Conservation (phyloP, 1,139 yeast genomes). For the Candida freyschussii region DNA sequence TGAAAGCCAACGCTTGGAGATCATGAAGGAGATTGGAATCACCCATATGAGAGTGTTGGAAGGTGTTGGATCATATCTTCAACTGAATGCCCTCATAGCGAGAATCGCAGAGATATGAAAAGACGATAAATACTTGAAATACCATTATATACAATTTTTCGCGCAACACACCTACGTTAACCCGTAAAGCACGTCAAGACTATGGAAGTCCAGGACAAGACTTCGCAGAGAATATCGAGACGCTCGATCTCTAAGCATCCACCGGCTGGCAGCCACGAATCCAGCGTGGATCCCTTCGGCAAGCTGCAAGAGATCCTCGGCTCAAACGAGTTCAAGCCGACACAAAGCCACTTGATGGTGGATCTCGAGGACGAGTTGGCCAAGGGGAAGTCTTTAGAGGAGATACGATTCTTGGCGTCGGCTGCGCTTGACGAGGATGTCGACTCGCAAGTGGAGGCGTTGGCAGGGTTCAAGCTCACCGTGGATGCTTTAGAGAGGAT, state of each 20-base stretch:
- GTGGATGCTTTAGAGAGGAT: conserved; percentile 16
- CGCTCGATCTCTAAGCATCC: conserved; percentile 16
- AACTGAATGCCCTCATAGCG: conserved; percentile 78
- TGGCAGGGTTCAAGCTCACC: conserved; percentile 12
- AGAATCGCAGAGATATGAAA: conserved; percentile 34
- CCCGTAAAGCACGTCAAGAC: too few relatives aligned
- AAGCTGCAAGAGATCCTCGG: conserved; percentile 10
- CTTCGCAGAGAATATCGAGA: conserved; percentile 10
- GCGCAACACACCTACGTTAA: too few relatives aligned
- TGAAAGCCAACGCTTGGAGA: conserved; percentile 65
- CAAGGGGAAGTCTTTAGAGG: conserved; percentile 21
- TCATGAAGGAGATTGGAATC: conserved; percentile 82
- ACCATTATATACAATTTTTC: too few relatives aligned
- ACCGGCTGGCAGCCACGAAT: conserved; percentile 9
- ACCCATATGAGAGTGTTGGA: conserved; percentile 89
- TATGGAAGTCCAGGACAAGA: too few relatives aligned
- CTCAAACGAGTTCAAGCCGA: conserved; percentile 7
- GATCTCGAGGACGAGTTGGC: conserved; percentile 1
- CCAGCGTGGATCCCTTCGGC: conserved; percentile 7
- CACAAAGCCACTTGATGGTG: too few relatives aligned
- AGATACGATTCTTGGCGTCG: conserved; percentile 21
- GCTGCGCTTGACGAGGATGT: conserved; percentile 3
- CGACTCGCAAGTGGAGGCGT: conserved; percentile 7
- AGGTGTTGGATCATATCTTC: conserved; percentile 86
- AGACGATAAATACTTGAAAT: too few relatives aligned